Evolutionary conservation across 116 monocot genomes (phyloP), one percentile per base, ranked within the genome.

Genomic region (Papilionanthe hybrid): DNA sequence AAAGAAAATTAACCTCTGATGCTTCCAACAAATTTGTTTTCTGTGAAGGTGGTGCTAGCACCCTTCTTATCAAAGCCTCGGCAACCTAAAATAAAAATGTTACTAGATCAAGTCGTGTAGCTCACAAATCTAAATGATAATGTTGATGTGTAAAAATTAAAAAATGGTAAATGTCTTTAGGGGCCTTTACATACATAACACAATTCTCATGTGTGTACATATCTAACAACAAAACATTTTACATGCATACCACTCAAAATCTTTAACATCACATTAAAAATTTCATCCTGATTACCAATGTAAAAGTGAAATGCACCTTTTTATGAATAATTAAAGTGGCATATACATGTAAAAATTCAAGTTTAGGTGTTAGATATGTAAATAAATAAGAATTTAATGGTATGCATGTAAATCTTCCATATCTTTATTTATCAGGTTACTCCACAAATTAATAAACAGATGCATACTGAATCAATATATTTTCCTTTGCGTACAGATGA

Each of bases 21-120:
- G 94, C 98, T 77, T 90, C 90, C 49, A 98, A 77, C 71, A 98
- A 80, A 84, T 98, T 98, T 84, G 86, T 91, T 83, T 91, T 98
- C 79, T 98, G 94, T 12, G 86, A 83, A 58, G 94, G 12, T 75
- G 98, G 90, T n/a, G 98, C 91, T 79, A 98, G 75, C 79, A 98
- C 94, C 72, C 79, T 90, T 73, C 74, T 91, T 45, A 98, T 87
- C 73, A 98, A 86, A 20, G 91, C 83, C 78, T 93, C 93, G 27
- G 86, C 92, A 86, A 98, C 94, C 98, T 98, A 82, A 42, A 83
- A 73, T 17, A n/a, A 6, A 43, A 53, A 53, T 18, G 8, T 45
- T 42, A 44, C 73, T 73, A 15, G 19, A 73, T 73, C 27, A 73
- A 19, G 10, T 44, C 44, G 5, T 13, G 71, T 44, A 73, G 44